phyloP scores from a whole-genome alignment of 2,329 filamentous ascomycete genomes.

The Teratosphaeria epicoccoides region DNA sequence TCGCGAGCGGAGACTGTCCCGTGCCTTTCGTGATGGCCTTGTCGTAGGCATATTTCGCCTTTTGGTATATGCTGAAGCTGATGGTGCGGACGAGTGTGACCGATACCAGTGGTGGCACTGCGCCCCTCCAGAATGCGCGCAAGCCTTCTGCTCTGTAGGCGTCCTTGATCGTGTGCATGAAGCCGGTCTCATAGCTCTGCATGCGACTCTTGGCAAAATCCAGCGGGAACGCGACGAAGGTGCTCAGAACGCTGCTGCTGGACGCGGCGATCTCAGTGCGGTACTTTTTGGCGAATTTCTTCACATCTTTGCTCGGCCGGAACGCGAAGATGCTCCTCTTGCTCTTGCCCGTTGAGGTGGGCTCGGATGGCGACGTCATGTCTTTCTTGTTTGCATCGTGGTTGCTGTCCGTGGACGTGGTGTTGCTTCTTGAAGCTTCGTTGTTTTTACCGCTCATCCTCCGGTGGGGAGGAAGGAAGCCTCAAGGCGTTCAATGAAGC shows the following conservation, averaged over 20 bases:
- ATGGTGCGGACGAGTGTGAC: slow-evolving; percentile 68
- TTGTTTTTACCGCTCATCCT: slow-evolving; percentile 17
- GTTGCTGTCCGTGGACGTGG: neutral
- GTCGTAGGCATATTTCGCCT: slow-evolving; percentile 62
- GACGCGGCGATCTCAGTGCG: slow-evolving; percentile 71
- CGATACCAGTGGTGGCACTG: slow-evolving; percentile 68
- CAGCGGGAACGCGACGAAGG: slow-evolving; percentile 70
- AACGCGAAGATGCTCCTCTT: slow-evolving; percentile 6
- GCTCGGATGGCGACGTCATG: neutral
- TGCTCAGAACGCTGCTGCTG: slow-evolving; percentile 66
- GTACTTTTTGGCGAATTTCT: slow-evolving; percentile 60
- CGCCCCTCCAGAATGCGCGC: slow-evolving; percentile 43
- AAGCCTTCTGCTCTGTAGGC: slow-evolving; percentile 55
- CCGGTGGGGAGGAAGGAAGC: slow-evolving; percentile 9
- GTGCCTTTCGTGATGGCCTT: slow-evolving; percentile 56
- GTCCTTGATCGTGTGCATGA: slow-evolving; percentile 57
- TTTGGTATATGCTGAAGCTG: slow-evolving; percentile 71
- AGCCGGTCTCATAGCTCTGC: slow-evolving; percentile 55
- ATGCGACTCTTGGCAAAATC: slow-evolving; percentile 85
- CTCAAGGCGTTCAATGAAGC: slow-evolving; percentile 23
- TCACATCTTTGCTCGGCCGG: slow-evolving; percentile 33
- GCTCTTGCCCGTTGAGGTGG: neutral
- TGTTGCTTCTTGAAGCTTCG: slow-evolving; percentile 3
- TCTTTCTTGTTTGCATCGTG: neutral
- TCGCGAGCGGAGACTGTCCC: slow-evolving; percentile 59